Evolutionary conservation across 108 stramenopile species (phyloP), one percentile per base, ranked within the genome.

Genomic region (Stephanodiscus triporus): DNA sequence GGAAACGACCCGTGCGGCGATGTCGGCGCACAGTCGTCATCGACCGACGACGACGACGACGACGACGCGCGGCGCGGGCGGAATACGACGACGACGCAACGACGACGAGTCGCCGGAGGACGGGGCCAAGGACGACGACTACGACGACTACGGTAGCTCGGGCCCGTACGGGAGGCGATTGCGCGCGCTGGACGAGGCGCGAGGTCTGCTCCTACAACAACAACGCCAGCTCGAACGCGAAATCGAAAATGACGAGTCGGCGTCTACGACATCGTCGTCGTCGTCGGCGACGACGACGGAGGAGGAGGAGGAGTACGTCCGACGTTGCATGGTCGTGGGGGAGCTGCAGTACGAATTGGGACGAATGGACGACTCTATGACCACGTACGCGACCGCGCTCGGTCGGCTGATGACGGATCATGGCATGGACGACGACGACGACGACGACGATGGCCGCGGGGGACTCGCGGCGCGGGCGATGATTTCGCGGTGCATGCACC

Each of bases 331-430:
- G 58, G 47, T 38, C 62, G 19, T 72, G 22, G 78, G 71, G 2
- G 78, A 79, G 26, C 48, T 72, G 62, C 51, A 73, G 59, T 79
- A 79, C 72, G 50, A 65, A 55, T 34, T 79, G 59, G 78, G 78
- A 0, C 66, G 63, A 45, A 62, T 79, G 78, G 61, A 72, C 20
- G 48, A 73, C 54, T 72, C 71, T 45, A 60, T 57, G 43, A 66
- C 72, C 7, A 72, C 68, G 10, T 72, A 49, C 30, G 54, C 72
- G 71, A 60, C 55, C 63, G 72, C 57, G 0, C 63, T 79, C 53
- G 34, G 68, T 30, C 29, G 10, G 22, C 40, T 72, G 11, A 22
- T 79, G 51, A 58, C 11, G 6, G 54, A 37, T 26, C 23, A 8
- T 19, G 45, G 13, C 38, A 8, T 17, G 20, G 62, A 5, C 53